These are phyloP conservation scores for Ophiostoma perfectum DNA, from an alignment of 2,329 filamentous ascomycete genomes.

Conservation along the genomic window DNA sequence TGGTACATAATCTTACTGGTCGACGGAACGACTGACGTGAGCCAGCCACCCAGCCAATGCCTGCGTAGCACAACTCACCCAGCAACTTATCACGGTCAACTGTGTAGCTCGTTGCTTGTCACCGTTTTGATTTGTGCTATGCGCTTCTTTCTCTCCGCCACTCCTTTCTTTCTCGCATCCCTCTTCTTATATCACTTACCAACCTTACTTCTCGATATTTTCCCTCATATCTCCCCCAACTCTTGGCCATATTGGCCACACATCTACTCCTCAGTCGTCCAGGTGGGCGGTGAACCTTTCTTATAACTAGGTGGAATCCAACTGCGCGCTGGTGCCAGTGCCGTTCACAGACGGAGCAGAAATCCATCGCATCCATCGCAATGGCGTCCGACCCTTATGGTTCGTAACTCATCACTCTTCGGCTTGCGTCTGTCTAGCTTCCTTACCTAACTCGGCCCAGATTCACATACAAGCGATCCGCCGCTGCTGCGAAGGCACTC, in stretches of 20 bases:
- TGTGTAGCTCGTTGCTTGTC: neutral
- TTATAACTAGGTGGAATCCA: too few relatives aligned
- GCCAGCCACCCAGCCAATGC: neutral
- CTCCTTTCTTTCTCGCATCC: neutral
- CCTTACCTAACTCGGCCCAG: conserved; percentile 24
- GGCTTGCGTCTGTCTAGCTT: neutral
- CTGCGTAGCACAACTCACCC: too few relatives aligned
- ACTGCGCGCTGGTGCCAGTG: too few relatives aligned
- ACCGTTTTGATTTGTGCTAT: neutral
- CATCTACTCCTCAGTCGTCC: too few relatives aligned
- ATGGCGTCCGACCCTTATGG: conserved; percentile 1
- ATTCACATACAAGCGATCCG: conserved; percentile 60
- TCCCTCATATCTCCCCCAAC: neutral
- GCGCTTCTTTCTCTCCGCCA: neutral
- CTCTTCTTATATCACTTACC: neutral
- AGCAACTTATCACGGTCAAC: neutral
- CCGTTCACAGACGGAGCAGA: too few relatives aligned
- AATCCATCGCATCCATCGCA: neutral
- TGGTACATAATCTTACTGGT: conserved; percentile 4
- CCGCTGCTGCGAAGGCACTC: conserved; percentile 75
- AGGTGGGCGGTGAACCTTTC: too few relatives aligned
- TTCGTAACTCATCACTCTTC: neutral
- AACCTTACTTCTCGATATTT: neutral
- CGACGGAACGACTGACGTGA: neutral
- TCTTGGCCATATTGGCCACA: neutral